phyloP scores from a whole-genome alignment of 139 green algal species.

The Medakamo hakoo region DNA sequence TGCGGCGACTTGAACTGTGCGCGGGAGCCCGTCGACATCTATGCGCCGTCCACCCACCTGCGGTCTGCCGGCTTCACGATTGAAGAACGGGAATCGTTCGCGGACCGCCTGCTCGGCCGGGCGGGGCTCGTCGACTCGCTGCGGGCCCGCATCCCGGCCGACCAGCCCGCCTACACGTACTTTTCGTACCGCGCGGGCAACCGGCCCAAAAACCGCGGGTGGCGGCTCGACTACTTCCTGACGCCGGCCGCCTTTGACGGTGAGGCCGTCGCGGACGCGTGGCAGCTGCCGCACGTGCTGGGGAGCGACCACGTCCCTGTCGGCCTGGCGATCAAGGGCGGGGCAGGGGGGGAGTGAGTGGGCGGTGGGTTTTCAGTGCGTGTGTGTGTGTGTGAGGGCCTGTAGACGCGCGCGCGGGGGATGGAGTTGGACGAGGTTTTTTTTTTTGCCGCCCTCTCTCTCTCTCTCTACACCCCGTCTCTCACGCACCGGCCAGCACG shows the following conservation, averaged over 20 bases:
- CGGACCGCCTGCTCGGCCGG: constrained; percentile 15
- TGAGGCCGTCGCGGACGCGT: constrained; percentile 36
- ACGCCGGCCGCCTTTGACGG: constrained; percentile 10
- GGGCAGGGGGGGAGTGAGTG: not conserved
- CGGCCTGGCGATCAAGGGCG: constrained; percentile 1
- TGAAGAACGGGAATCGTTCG: constrained; percentile 53
- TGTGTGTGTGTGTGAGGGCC: no score
- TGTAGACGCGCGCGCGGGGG: no score
- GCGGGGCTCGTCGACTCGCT: constrained; percentile 42
- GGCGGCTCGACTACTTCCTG: constrained; percentile 65
- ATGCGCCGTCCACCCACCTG: constrained; percentile 53
- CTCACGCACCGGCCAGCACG: no score
- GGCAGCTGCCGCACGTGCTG: constrained; percentile 32
- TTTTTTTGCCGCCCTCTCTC: no score
- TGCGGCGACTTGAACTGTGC: constrained; percentile 31
- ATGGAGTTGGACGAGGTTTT: no score
- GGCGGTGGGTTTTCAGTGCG: not conserved
- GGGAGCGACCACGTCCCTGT: constrained; percentile 23
- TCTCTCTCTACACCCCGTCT: no score
- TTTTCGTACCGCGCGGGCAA: constrained; percentile 33
- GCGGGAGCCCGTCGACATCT: constrained; percentile 56
- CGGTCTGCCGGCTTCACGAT: constrained; percentile 52
- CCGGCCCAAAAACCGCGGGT: constrained; percentile 36
- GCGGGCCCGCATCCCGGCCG: constrained; percentile 30
- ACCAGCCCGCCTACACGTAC: constrained; percentile 53